Evolutionary conservation across 1,284 basidiomycete genomes (phyloP).

Genomic region (Laetiporus sulphureus): DNA sequence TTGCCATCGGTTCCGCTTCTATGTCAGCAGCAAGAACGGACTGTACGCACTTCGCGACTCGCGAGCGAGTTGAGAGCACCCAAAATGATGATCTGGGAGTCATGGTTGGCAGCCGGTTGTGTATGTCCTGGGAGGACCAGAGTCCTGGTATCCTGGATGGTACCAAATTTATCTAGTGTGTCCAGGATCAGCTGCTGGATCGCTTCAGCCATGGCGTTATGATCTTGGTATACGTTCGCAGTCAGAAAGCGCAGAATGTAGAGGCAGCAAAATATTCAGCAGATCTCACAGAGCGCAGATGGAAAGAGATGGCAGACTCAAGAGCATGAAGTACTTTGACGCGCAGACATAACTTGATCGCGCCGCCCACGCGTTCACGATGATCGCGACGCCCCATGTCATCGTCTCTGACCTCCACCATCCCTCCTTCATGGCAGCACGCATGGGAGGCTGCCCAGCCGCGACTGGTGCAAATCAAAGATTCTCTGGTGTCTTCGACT

Average conservation of each 20-base stretch:
- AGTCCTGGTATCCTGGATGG: slow-evolving; percentile 71
- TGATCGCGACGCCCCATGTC: too few species aligned
- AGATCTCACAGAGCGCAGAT: too few species aligned
- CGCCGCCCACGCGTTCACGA: slow-evolving; percentile 10
- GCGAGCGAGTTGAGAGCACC: slow-evolving; percentile 85
- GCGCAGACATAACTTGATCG: too few species aligned
- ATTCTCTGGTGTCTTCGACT: slow-evolving; percentile 26
- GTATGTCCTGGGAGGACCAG: slow-evolving; percentile 64
- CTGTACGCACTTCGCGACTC: slow-evolving; percentile 70
- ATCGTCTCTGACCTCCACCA: slow-evolving; percentile 11
- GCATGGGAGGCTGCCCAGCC: slow-evolving; percentile 59
- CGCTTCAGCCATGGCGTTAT: slow-evolving; percentile 60
- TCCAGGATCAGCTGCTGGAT: slow-evolving; percentile 79
- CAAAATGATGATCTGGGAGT: slow-evolving; percentile 76
- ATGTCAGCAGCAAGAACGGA: slow-evolving; percentile 3
- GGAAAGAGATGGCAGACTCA: too few species aligned
- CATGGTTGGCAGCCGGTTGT: slow-evolving; percentile 52
- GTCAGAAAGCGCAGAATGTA: too few species aligned
- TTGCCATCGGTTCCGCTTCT: slow-evolving; percentile 14
- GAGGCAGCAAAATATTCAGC: too few species aligned
- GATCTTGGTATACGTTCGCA: too few species aligned
- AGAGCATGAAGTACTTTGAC: too few species aligned
- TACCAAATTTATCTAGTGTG: slow-evolving; percentile 51
- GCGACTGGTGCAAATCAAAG: slow-evolving; percentile 40
- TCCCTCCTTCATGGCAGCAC: slow-evolving; percentile 41